Evolutionary conservation across 768 basidiomycete species (phyloP), one percentile per base, ranked within the genome.

Genomic region (Suillus subalutaceus): DNA sequence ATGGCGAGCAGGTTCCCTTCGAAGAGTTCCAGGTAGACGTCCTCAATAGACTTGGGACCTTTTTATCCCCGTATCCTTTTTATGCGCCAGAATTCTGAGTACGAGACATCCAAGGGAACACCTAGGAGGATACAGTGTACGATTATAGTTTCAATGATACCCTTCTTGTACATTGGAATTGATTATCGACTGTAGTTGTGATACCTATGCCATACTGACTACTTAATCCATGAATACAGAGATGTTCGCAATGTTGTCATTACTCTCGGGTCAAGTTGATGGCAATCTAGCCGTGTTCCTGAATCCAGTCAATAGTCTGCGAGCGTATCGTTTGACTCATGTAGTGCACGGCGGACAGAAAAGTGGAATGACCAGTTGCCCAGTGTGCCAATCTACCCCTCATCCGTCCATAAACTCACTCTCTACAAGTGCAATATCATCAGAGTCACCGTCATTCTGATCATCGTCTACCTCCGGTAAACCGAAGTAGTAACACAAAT

Each of bases 1-100:
- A 96, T 69, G 94, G 94, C 9, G 94, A 96, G 77, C 71, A 78
- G 6, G 90, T 86, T 70, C 90, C 90, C 12, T 90, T 91, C 68
- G 83, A 88, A 72, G 86, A 89, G 71, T 94, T 86, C 72, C 85
- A 91, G 69, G 87, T 95, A 3, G 92, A 94, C 75, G 88, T 90
- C 12, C 88, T 92, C 70, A 81, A 79, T n/a, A 84, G 85, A 15
- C 75, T 92, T 32, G 91, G 85, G 26, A 90, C 86, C 0, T 73
- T 92, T 37, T 77, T 93, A 13, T 92, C 90, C 70, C 85, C 86
- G 35, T 75, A 83, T 67, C 75, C 73, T 10, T 64, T 77, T 66
- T 93, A 90, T 68, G 86, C 84, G 15, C 82, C 83, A 0, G 83
- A 88, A 26, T 89, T 90, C 58, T 64, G 65, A 20, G 71, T 77